Conservation (phyloP, 1,284 basidiomycete genomes). For the Porogramme epimiltina region DNA sequence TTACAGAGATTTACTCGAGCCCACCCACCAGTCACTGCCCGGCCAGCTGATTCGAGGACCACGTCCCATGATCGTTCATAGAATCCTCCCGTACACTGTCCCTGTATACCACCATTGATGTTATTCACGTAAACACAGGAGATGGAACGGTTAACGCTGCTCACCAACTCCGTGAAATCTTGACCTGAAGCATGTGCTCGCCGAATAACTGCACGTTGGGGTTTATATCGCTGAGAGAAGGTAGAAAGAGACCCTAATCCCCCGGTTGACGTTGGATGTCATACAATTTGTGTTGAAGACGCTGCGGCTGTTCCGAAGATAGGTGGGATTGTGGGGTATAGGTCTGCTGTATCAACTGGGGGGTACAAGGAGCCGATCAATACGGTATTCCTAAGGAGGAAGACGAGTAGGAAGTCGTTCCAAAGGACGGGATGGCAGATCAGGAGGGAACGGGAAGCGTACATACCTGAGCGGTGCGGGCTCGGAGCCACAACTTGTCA, state of each 20-base stretch:
- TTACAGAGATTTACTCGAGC: slow-evolving; percentile 80
- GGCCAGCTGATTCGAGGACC: slow-evolving; percentile 63
- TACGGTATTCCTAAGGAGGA: not conserved
- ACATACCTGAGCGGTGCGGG: slow-evolving; percentile 49
- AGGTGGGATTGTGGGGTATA: slow-evolving; percentile 52
- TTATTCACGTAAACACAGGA: not conserved
- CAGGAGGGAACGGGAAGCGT: not conserved
- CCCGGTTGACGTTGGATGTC: slow-evolving; percentile 72
- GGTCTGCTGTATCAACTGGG: slow-evolving; percentile 60
- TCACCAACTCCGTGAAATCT: slow-evolving; percentile 88
- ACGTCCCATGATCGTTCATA: slow-evolving; percentile 55
- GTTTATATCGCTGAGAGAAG: slow-evolving; percentile 69
- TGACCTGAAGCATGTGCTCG: slow-evolving; percentile 88
- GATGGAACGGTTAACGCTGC: slow-evolving; percentile 24
- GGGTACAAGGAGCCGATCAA: not conserved
- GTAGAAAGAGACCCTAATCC: slow-evolving; percentile 80
- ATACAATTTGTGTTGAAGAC: slow-evolving; percentile 69
- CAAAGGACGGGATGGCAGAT: not conserved
- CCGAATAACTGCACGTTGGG: slow-evolving; percentile 90
- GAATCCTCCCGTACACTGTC: slow-evolving; percentile 60
- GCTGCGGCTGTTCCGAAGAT: slow-evolving; percentile 59
- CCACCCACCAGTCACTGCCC: slow-evolving; percentile 53
- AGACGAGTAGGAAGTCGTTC: not conserved
- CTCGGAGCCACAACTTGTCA: slow-evolving; percentile 49
- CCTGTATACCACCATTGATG: slow-evolving; percentile 39